Evolutionary conservation across 2,329 filamentous ascomycete genomes (phyloP), one percentile per base, ranked within the genome.

Genomic region (Cladosporium austrohemisphaericum): DNA sequence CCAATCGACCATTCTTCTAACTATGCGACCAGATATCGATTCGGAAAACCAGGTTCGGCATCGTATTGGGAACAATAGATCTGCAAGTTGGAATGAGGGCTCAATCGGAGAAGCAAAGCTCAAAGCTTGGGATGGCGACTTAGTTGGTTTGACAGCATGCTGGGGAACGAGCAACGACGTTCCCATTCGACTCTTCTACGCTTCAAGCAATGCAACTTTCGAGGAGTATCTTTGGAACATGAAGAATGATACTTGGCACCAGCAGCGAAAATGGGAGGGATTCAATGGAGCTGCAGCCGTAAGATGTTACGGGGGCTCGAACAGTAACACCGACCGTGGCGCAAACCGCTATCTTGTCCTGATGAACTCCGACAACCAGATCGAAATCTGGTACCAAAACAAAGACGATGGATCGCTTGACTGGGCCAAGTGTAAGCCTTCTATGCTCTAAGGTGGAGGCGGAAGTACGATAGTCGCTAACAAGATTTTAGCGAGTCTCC

Each of bases 301-400:
- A n/a, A 19, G 36, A n/a, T 38, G 36, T n/a, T 19, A 32, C 13
- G 13, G 6, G 7, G 11, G 29, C 4, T 32, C 29, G 29, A n/a
- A 8, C 14, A n/a, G 13, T 4, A 32, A 25, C 11, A n/a, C 18
- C 36, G 36, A 19, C 19, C 8, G 11, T 38, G 36, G 36, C 7
- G 14, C 18, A 13, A 38, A 38, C 19, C 14, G 19, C 14, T 25
- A 38, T n/a, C 19, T 38, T n/a, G 20, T 16, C 18, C 19, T 38
- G 18, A 19, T 38, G 3, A 22, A n/a, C 14, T 25, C 20, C 19
- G 18, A 25, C 36, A 38, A 38, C 36, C 36, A 25, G 20, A 22
- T 38, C 36, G 36, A 38, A 19, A 23, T 38, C 36, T 38, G 36
- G 36, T 38, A 38, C 36, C 36, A 38, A n/a, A 16, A 16, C 14